Percentiles rank a stretch among this genome's conserved stretches.
Evolutionary conservation across 164 flowering plant genomes (phyloP).

Genomic region (Vitis rupestris): DNA sequence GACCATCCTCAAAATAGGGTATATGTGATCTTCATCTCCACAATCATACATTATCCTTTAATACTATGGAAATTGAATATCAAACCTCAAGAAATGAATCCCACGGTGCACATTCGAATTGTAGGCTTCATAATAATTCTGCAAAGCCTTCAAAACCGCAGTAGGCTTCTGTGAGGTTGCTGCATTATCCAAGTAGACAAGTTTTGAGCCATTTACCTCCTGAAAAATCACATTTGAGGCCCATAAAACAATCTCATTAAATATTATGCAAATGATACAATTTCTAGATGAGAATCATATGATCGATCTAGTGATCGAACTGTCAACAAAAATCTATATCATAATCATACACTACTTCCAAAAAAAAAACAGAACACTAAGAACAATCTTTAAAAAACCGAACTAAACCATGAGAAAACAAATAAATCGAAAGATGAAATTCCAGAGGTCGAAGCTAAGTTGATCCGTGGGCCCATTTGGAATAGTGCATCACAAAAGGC

Average conservation of each 20-base stretch:
- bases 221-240: conserved; percentile 17
- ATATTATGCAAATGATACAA: neutral
- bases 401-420: no score
- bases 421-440: no score
- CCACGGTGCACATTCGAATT: conserved; percentile 98
- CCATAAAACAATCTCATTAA: neutral
- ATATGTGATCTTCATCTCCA: no score
- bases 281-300: neutral
- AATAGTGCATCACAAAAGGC: no score
- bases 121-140: conserved; percentile 60
- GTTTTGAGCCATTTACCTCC: conserved; percentile 77
- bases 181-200: conserved; percentile 93
- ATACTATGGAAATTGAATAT: neutral
- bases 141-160: conserved; percentile 65
- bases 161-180: conserved; percentile 97
- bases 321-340: no score
- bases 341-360: no score
- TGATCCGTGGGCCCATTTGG: no score
- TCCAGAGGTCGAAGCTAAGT: no score
- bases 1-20: no score
- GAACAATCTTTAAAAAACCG: no score
- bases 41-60: no score
- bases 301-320: neutral
- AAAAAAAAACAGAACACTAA: no score
- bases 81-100: conserved; percentile 79